A percentile compares a stretch with the other conserved stretches of the same genome.
Evolutionary conservation across 2,329 filamentous ascomycete species (phyloP).

Genomic region (Calonectria pseudoturangicola): DNA sequence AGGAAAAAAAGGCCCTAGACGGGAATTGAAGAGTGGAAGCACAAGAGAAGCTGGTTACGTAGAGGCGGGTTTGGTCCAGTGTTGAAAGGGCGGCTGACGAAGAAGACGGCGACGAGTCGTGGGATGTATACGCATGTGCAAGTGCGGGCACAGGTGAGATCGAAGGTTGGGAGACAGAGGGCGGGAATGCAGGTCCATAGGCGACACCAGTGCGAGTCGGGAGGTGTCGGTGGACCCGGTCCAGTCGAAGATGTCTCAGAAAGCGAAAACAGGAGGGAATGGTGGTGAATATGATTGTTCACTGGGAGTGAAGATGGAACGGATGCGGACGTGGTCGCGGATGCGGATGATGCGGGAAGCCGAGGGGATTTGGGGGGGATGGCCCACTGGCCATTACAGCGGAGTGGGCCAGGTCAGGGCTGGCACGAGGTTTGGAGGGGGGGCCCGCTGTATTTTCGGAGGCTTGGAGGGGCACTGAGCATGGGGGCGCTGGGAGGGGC

Average conservation of each 20-base stretch:
- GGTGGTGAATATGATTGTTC: constrained; percentile 47
- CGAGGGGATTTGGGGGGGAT: constrained; percentile 45
- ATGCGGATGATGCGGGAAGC: constrained; percentile 48
- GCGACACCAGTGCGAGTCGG: constrained; percentile 30
- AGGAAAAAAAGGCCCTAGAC: neutral
- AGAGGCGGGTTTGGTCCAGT: neutral
- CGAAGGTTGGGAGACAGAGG: constrained; percentile 20
- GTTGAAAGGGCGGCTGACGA: neutral
- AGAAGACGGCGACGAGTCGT: constrained; percentile 11
- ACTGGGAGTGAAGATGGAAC: constrained; percentile 52
- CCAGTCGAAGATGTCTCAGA: constrained; percentile 38
- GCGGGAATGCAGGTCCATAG: neutral
- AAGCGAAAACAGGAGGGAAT: constrained; percentile 39
- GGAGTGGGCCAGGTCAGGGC: constrained; percentile 43
- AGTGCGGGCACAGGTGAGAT: constrained; percentile 5
- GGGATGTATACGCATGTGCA: constrained; percentile 11
- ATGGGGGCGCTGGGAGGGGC: constrained; percentile 38
- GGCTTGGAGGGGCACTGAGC: constrained; percentile 35
- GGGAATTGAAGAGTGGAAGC: neutral
- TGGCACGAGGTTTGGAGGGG: constrained; percentile 51
- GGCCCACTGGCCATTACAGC: constrained; percentile 43
- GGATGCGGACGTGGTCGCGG: constrained; percentile 42
- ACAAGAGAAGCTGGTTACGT: neutral
- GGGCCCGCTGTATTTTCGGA: constrained; percentile 43
- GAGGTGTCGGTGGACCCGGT: constrained; percentile 27